These are phyloP conservation scores for Penicillium lagena DNA, from an alignment of 495 filamentous ascomycete genomes.

Conservation along the genomic window DNA sequence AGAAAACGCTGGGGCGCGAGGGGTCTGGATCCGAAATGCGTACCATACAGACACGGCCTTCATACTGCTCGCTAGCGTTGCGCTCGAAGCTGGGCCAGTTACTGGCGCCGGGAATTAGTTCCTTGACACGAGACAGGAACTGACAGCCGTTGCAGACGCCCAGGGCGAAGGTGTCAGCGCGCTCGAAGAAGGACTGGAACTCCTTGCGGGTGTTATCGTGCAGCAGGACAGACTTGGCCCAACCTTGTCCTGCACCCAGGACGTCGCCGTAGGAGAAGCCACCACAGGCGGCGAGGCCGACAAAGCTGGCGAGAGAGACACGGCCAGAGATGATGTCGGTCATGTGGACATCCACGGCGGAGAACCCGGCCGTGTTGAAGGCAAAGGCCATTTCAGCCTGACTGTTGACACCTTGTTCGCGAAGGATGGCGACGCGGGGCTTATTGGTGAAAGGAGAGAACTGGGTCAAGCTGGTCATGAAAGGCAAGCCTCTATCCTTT, in stretches of 20 bases:
- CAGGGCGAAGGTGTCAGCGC: slow-evolving; percentile 83
- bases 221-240: slow-evolving; percentile 90
- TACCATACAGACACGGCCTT: slow-evolving; percentile 86
- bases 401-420: slow-evolving; percentile 93
- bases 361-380: slow-evolving; percentile 86
- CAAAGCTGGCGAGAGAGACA: slow-evolving; percentile 70
- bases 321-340: slow-evolving; percentile 78
- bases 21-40: slow-evolving; percentile 58
- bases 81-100: slow-evolving; percentile 84
- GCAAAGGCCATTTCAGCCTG: slow-evolving; percentile 97
- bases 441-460: slow-evolving; percentile 59
- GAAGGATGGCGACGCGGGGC: slow-evolving; percentile 86
- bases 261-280: slow-evolving; percentile 98
- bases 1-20: slow-evolving; percentile 68
- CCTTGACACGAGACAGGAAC: slow-evolving; percentile 79
- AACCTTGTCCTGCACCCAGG: slow-evolving; percentile 88
- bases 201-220: slow-evolving; percentile 69
- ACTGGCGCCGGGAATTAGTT: slow-evolving; percentile 77
- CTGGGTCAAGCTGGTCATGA: slow-evolving; percentile 56
- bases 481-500: slow-evolving; percentile 63
- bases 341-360: slow-evolving; percentile 94
- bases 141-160: slow-evolving; percentile 98
- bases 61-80: slow-evolving; percentile 87
- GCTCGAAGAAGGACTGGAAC: slow-evolving; percentile 81
- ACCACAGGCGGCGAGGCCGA: slow-evolving; percentile 87